Evolutionary conservation across 2,329 filamentous ascomycete genomes (phyloP), one percentile per base, ranked within the genome.

Genomic region (Colletotrichum simmondsii): DNA sequence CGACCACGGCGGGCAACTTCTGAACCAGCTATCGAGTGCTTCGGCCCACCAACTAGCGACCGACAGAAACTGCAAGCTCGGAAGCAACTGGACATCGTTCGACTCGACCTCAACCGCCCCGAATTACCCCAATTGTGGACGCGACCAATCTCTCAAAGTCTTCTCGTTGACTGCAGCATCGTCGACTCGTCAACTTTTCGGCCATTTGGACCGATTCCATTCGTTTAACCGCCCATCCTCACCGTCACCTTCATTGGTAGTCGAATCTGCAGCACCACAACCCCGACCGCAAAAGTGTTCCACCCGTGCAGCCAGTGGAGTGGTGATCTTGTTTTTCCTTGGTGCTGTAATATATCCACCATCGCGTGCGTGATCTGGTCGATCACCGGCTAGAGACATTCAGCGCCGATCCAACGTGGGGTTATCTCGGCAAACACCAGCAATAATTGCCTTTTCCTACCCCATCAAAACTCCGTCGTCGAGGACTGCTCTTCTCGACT

Each of bases 351-450:
- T 46, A 72, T 63, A 70, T 62, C 68, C 61, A 73, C 61, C 71
- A 54, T 58, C 66, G 70, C 59, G 54, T 60, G 66, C 65, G 59
- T 70, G 65, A 64, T 70, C 71, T 67, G 22, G 71, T 63, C 61
- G 68, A 73, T 73, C 71, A 32, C 61, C 59, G 35, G 59, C 66
- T 53, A 69, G 42, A 71, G 30, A 67, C 56, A 37, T 24, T 65
- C 61, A 24, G 61, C 71, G 71, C 71, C 68, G 71, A 71, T 73
- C 71, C 71, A 70, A 52, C 70, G 65, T 70, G 70, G 70, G 70
- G 70, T 60, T 60, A 53, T 24, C 24, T 49, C 26, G 57, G 22
- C 60, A 67, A 58, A 37, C 52, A 49, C 32, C 70, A 46, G 37
- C 37, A 53, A 30, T 52, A 10, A 6, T 35, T 32, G n/a, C 35